Base-by-base conservation (phyloP, 2,329 filamentous ascomycete species). In the Penicillium polonicum region DNA sequence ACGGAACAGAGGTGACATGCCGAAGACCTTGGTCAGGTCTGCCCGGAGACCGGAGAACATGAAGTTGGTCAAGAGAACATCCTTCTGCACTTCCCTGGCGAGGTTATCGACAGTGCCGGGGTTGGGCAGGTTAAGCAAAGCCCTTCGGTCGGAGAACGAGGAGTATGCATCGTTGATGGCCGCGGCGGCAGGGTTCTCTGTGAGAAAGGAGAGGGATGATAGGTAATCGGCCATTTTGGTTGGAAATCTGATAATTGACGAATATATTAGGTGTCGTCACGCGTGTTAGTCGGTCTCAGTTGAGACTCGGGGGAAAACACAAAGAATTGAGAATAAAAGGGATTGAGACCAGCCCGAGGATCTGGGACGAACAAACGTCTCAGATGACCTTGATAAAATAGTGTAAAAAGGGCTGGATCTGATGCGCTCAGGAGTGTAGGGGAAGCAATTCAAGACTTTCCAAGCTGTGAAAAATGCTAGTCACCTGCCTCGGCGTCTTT, bases 21-120 rank as follows among this genome's bases (percentile, higher is more conserved):
- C 94, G 80, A 97, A 96, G 73, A 91, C 88, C 83, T 97, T 97
- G 74, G 92, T 97, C 74, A 97, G 82, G 78, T 99, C 94, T 76
- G 93, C 95, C 74, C 93, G 90, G 76, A 99, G 85, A 71, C 94
- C 94, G 44, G 91, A 90, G 82, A 99, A 97, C 87, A 94, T 95
- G 77, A 91, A 90, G 82, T 97, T 96, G 80, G 89, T 94, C 71
- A 97, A 86, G 75, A 97, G 88, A 69, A 97, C 92, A 84, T 97
- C 92, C 79, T 92, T 92, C 81, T 95, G 89, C 62, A 97, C 92
- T 82, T 99, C 94, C 75, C 89, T 88, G 68, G 89, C 85, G 75
- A 96, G 88, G 72, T 87, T 88, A 79, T 99, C 94, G 66, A 97
- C 88, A 52, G 90, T 92, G 70, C 94, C 94, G 41, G 94, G 94